A percentile compares a stretch with the other conserved stretches of the same genome.
phyloP scores from a whole-genome alignment of 768 basidiomycete genomes.

The Mycena vitilis region DNA sequence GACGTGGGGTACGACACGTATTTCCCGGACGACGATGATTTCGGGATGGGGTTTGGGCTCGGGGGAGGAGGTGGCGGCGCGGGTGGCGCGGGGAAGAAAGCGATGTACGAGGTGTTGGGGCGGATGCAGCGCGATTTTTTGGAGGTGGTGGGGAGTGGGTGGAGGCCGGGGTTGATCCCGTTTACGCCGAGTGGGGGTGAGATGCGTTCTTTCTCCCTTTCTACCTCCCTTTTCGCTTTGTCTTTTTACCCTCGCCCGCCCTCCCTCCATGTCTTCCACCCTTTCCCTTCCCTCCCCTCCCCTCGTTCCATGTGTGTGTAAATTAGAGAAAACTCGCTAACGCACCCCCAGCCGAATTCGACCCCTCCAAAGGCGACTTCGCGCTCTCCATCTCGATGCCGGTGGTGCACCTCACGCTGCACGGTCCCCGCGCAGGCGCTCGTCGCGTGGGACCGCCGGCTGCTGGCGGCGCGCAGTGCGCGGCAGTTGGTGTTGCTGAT shows the following conservation, averaged over 20 bases:
- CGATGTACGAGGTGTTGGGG: constrained; percentile 45
- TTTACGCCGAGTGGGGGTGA: constrained; percentile 5
- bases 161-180: constrained; percentile 67
- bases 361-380: constrained; percentile 1
- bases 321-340: too few species aligned
- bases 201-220: too few species aligned
- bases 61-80: background rate
- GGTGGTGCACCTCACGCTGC: constrained; percentile 59
- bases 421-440: constrained; percentile 73
- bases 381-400: constrained; percentile 61
- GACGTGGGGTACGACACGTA: constrained; percentile 54
- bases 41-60: background rate
- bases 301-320: too few species aligned
- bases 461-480: constrained; percentile 59
- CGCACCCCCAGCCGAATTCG: background rate
- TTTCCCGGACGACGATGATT: constrained; percentile 47
- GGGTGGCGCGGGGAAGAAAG: constrained; percentile 37
- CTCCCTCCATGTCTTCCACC: too few species aligned
- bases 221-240: too few species aligned
- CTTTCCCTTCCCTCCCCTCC: too few species aligned
- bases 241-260: too few species aligned
- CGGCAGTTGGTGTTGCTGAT: constrained; percentile 76
- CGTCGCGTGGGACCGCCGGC: constrained; percentile 78
- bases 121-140: constrained; percentile 57
- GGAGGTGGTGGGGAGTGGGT: constrained; percentile 61